Percentiles rank a stretch among this genome's conserved stretches.
phyloP scores from a whole-genome alignment of 2,329 filamentous ascomycete genomes.

The Pseudogymnoascus sp. region DNA sequence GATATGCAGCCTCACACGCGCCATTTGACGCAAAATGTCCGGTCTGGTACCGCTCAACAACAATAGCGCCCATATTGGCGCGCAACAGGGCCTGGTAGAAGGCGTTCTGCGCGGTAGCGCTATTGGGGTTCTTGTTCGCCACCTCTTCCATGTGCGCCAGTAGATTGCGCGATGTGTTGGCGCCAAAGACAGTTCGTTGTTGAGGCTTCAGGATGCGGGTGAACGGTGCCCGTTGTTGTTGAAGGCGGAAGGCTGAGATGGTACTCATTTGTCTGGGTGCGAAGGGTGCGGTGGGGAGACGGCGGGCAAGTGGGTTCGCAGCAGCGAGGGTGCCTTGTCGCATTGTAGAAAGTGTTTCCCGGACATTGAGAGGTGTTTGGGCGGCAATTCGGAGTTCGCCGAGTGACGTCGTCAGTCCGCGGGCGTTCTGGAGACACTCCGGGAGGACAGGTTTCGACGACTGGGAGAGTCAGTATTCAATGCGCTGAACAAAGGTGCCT shows the following conservation, averaged over 20 bases:
- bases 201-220: conserved; percentile 14
- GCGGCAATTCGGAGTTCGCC: conserved; percentile 8
- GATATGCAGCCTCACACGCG: conserved; percentile 69
- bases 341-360: conserved; percentile 14
- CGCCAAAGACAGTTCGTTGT: conserved; percentile 21
- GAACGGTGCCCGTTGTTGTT: conserved; percentile 12
- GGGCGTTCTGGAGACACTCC: conserved; percentile 16
- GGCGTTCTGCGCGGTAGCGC: conserved; percentile 79
- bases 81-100: conserved; percentile 89
- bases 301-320: conserved; percentile 17
- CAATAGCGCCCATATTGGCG: conserved; percentile 87
- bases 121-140: conserved; percentile 85
- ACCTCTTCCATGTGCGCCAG: conserved; percentile 82
- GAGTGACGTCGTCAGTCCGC: not conserved
- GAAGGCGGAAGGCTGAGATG: conserved; percentile 14
- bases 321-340: conserved; percentile 17
- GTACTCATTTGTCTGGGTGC: not conserved
- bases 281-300: conserved; percentile 11
- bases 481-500: not conserved
- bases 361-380: conserved; percentile 14
- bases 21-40: conserved; percentile 76
- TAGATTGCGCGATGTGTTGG: conserved; percentile 42
- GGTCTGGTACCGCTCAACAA: conserved; percentile 83
- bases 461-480: not conserved
- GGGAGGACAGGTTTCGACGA: conserved; percentile 14